Evolutionary conservation across 2,329 filamentous ascomycete species (phyloP).

Genomic region (Lojkania enalia): DNA sequence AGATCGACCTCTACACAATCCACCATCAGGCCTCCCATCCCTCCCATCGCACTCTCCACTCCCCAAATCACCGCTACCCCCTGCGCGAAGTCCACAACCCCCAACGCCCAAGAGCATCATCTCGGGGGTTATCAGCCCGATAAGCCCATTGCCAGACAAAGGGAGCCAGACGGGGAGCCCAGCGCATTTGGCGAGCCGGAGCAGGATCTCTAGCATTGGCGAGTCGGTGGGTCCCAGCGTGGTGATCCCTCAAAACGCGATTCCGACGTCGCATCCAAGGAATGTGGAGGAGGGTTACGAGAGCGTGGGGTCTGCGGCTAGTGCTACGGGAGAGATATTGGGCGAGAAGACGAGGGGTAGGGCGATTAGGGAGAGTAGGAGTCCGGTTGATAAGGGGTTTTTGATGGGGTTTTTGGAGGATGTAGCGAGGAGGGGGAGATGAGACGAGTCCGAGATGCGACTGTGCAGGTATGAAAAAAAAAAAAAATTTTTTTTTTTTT

Average conservation of each 20-base stretch:
- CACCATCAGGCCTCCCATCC: constrained; percentile 1
- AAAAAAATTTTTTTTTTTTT: no score
- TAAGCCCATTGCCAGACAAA: constrained; percentile 40
- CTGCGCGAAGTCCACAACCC: constrained; percentile 25
- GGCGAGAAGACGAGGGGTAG: constrained; percentile 10
- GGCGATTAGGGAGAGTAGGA: constrained; percentile 27
- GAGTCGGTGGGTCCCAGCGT: constrained; percentile 26
- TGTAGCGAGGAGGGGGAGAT: constrained; percentile 43
- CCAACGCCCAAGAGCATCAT: constrained; percentile 34
- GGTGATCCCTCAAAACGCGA: constrained; percentile 14
- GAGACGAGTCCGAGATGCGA: no score
- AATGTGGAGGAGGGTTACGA: constrained; percentile 10
- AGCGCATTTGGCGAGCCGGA: constrained; percentile 29
- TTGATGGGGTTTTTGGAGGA: constrained; percentile 73
- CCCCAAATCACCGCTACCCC: constrained; percentile 21
- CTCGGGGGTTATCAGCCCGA: constrained; percentile 44
- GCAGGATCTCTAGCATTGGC: constrained; percentile 41
- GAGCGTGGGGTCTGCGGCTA: constrained; percentile 6
- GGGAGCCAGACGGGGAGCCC: constrained; percentile 31
- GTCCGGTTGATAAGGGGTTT: constrained; percentile 72
- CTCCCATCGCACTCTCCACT: constrained; percentile 12
- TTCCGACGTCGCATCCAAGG: constrained; percentile 18
- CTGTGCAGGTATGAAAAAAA: no score
- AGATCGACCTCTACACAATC: constrained; percentile 7
- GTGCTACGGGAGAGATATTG: constrained; percentile 2